Evolutionary conservation across 1,284 basidiomycete species (phyloP).

Genomic region (Prillingera fragicola): DNA sequence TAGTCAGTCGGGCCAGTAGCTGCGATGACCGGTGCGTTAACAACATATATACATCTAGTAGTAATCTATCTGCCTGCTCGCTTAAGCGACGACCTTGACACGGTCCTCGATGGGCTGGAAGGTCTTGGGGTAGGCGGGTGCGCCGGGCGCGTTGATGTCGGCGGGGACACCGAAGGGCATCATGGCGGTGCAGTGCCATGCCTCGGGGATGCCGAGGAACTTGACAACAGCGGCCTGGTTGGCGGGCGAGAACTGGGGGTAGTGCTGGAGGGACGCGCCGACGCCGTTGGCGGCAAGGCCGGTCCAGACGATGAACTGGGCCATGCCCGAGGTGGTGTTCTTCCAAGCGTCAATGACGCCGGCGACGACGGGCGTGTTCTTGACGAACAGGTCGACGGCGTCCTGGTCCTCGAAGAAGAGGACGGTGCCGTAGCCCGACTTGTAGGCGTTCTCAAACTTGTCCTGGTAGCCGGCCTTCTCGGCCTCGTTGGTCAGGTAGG

Average conservation of each 20-base stretch:
- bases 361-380: constrained; percentile 42
- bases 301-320: constrained; percentile 46
- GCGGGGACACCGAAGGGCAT: constrained; percentile 45
- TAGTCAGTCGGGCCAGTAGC: no score
- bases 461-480: constrained; percentile 12
- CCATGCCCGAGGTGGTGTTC: constrained; percentile 26
- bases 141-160: constrained; percentile 8
- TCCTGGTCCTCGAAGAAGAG: constrained; percentile 51
- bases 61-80: no score
- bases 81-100: constrained; percentile 24
- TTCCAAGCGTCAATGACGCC: constrained; percentile 7
- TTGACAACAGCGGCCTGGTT: constrained; percentile 29
- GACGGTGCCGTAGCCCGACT: constrained; percentile 50
- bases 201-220: constrained; percentile 34
- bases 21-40: no score
- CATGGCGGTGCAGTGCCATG: constrained; percentile 43
- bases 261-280: constrained; percentile 45
- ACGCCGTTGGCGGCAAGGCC: constrained; percentile 44
- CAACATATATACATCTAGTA: no score
- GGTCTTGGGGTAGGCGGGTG: constrained; percentile 24
- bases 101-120: constrained; percentile 38
- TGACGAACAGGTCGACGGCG: constrained; percentile 45
- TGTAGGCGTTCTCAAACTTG: constrained; percentile 42
- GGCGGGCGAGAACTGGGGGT: constrained; percentile 16
- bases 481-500: constrained; percentile 2